Evolutionary conservation across 1,284 basidiomycete genomes (phyloP).

Genomic region (Ceratobasidium sp.): DNA sequence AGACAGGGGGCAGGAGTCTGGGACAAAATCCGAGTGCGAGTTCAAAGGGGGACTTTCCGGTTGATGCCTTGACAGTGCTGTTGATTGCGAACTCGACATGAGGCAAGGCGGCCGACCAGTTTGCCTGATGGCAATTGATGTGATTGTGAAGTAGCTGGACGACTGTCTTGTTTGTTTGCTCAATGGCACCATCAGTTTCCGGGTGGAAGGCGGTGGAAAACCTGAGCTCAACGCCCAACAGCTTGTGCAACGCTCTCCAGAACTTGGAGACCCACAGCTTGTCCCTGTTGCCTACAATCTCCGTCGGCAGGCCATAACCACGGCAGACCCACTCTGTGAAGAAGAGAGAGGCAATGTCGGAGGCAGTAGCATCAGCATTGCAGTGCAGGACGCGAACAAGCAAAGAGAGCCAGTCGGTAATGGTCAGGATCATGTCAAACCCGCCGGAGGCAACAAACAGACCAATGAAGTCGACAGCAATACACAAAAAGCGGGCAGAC

Average conservation of each 20-base stretch:
- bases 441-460: constrained; percentile 50
- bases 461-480: constrained; percentile 55
- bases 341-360: too few relatives aligned
- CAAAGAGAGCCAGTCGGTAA: constrained; percentile 55
- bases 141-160: constrained; percentile 48
- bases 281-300: too few relatives aligned
- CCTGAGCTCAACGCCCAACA: constrained; percentile 43
- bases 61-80: constrained; percentile 30
- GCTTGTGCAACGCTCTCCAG: constrained; percentile 44
- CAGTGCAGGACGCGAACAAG: constrained; percentile 49
- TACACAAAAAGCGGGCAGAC: constrained; percentile 50
- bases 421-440: constrained; percentile 53
- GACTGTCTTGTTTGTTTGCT: constrained; percentile 52
- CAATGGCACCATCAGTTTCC: constrained; percentile 54
- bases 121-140: constrained; percentile 43
- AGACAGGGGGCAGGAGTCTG: too few relatives aligned
- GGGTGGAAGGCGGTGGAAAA: constrained; percentile 53
- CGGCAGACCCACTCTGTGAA: too few relatives aligned
- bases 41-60: constrained; percentile 47
- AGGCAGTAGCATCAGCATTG: too few relatives aligned
- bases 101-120: constrained; percentile 46
- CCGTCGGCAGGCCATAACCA: too few relatives aligned
- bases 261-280: constrained; percentile 48
- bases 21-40: constrained; percentile 44
- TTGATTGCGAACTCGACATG: constrained; percentile 47